Base-by-base conservation (phyloP, 116 monocot genomes). In the Zostera marina region DNA sequence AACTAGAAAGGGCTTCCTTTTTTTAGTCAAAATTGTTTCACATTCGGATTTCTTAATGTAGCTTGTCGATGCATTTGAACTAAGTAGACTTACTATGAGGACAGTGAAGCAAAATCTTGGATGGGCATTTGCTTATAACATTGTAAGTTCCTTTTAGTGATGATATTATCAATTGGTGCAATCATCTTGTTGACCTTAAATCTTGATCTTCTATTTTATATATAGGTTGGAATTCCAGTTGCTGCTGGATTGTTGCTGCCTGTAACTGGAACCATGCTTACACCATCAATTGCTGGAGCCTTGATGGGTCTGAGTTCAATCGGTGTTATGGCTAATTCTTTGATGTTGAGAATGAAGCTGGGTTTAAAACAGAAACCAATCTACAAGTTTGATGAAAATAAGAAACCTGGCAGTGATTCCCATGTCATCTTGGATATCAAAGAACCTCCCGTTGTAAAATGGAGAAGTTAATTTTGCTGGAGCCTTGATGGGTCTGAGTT, bases 81-180 rank as follows among this genome's bases (percentile, higher is more conserved):
- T 98, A 71, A 98, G 98, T 74, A 98, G 79, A 69, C 68, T 78
- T 66, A 98, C 98, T 17, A 98, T 98, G 86, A 76, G 66, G 63
- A 98, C 98, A 16, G 83, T 98, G 61, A 90, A 77, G 72, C 98
- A 98, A 68, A 98, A 98, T 53, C 76, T 98, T 58, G 85, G 82
- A 72, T 98, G 98, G 98, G 98, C 98, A 47, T 98, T 98, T 79
- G 79, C 79, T 59, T 98, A 98, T 75, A 98, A 98, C 69, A 86
- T 86, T 63, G 85, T 84, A 71, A 80, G 84, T 72, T 43, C 3
- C 13, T 1, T 32, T 2, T 32, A 2, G 5, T 32, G 32, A 32
- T 32, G 32, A n/a, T n/a, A n/a, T n/a, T 32, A 32, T 32, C 32
- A 32, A 32, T 32, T 32, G 32, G 5, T 32, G 32, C 32, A 32